A percentile compares a stretch with the other conserved stretches of the same genome.
These are phyloP conservation scores for Anthracocystis walkeri DNA, from an alignment of 1,284 basidiomycete genomes.

Conservation along the genomic window DNA sequence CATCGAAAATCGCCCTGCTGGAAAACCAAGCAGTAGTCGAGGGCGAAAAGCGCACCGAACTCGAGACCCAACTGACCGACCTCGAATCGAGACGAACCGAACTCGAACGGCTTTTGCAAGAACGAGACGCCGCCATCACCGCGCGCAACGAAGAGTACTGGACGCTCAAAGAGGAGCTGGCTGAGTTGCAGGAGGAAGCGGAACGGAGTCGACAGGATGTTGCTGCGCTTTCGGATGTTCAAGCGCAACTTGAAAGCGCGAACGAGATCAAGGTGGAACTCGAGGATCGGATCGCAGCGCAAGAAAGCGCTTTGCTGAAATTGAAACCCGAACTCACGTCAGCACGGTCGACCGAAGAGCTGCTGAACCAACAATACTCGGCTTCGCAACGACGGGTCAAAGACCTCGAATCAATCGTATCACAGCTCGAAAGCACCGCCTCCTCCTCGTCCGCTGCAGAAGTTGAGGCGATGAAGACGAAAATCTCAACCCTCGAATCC, in stretches of 20 bases:
- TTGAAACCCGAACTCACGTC: conserved; percentile 22
- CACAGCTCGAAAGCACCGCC: conserved; percentile 17
- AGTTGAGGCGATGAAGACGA: not conserved
- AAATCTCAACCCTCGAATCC: not conserved
- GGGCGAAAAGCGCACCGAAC: not conserved
- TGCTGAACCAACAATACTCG: conserved; percentile 35
- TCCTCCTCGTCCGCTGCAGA: not conserved
- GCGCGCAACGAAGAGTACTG: conserved; percentile 52
- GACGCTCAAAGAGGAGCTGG: conserved; percentile 57
- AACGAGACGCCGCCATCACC: conserved; percentile 22
- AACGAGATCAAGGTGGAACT: not conserved
- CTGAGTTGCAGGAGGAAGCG: conserved; percentile 48
- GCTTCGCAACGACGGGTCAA: conserved; percentile 22
- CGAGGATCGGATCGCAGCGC: conserved; percentile 3
- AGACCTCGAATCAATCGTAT: conserved; percentile 24
- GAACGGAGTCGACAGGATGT: conserved; percentile 14
- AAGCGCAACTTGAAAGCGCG: not conserved
- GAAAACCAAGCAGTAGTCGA: not conserved
- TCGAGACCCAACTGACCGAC: conserved; percentile 3
- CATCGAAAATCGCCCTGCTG: not conserved
- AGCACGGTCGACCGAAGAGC: conserved; percentile 32
- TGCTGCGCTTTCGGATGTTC: not conserved
- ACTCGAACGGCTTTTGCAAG: conserved; percentile 17
- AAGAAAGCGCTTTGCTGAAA: conserved; percentile 21
- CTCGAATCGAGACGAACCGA: conserved; percentile 1